Base-by-base conservation (phyloP, 176 grass and related monocot genomes). In the Tuctoria greenei region DNA sequence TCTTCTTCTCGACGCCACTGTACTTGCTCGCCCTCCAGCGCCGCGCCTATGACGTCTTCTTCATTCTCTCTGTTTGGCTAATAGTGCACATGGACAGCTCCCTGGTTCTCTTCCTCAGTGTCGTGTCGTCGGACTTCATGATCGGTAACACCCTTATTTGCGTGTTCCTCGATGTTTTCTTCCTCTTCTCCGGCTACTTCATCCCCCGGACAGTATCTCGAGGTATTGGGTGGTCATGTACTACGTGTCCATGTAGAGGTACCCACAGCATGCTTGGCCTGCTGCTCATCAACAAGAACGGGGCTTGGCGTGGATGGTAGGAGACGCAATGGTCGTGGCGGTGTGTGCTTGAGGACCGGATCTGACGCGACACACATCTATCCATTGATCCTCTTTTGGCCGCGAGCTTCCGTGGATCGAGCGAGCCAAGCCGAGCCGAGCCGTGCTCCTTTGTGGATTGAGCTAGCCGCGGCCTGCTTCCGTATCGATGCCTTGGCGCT, bases 161-260 rank as follows among this genome's bases (percentile, higher is more conserved):
- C 88, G 74, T 89, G 8, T 89, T 80, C 81, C 43, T 97, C 14
- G 90, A 86, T 46, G 55, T 87, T 20, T 97, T 93, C 90, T 97
- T 97, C 77, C 90, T 93, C 25, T 97, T 97, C 88, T 93, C 88
- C 6, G 94, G 94, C 2, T 97, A 97, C 79, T 97, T 97, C 81
- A 91, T 93, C 21, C 93, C 93, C 12, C 93, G 65, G 90, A 81
- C 20, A 93, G 84, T 69, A 97, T 93, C 61, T 88, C 83, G 42
- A 93, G 84, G 83, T 97, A 97, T 60, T 93, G 90, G 90, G 44
- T 78, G 4, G 93, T 97, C 77, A 93, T 97, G 90, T 93, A 93
- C 90, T 85, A 93, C 50, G 80, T 93, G 57, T 97, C 90, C 18
- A 89, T 86, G 61, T 97, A 97, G 61, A 87, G 83, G 76, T 97